Conservation (phyloP, 352 stramenopile species). For the Globisporangium recalcitrans region DNA sequence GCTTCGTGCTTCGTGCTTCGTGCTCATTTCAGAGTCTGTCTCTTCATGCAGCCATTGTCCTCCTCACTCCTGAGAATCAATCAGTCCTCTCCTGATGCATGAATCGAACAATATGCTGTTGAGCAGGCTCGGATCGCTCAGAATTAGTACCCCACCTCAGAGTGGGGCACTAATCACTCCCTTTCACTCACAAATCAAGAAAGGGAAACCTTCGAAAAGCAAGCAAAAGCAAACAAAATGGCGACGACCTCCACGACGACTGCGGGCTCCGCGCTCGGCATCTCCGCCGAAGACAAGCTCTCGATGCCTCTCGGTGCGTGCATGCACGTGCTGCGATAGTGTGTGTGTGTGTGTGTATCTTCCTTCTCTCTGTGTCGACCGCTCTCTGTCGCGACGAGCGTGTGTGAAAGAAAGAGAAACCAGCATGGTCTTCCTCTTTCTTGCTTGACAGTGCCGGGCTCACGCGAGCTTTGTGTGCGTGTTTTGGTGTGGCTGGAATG, state of each 20-base stretch:
- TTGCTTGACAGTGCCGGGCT: background rate
- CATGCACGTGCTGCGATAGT: background rate
- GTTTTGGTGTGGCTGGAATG: background rate
- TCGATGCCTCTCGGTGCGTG: constrained; percentile 41
- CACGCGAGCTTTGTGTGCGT: too few relatives aligned
- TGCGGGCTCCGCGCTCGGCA: constrained; percentile 37
- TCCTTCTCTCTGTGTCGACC: background rate
- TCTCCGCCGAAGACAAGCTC: constrained; percentile 55
- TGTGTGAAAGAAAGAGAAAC: too few relatives aligned
- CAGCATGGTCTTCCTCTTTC: background rate
- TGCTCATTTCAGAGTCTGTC: too few relatives aligned
- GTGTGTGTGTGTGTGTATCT: background rate
- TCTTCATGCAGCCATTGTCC: too few relatives aligned
- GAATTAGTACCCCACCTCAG: background rate
- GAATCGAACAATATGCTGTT: background rate
- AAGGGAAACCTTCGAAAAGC: constrained; percentile 16
- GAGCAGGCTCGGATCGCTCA: background rate
- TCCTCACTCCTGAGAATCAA: too few relatives aligned
- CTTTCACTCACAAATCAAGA: background rate
- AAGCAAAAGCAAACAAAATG: background rate
- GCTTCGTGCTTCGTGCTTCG: too few relatives aligned
- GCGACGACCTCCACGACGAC: constrained; percentile 6
- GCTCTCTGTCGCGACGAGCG: background rate
- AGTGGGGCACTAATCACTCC: background rate
- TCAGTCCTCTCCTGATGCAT: background rate